Base-by-base conservation (phyloP, 345 rosid species). In the Salix arbutifolia region DNA sequence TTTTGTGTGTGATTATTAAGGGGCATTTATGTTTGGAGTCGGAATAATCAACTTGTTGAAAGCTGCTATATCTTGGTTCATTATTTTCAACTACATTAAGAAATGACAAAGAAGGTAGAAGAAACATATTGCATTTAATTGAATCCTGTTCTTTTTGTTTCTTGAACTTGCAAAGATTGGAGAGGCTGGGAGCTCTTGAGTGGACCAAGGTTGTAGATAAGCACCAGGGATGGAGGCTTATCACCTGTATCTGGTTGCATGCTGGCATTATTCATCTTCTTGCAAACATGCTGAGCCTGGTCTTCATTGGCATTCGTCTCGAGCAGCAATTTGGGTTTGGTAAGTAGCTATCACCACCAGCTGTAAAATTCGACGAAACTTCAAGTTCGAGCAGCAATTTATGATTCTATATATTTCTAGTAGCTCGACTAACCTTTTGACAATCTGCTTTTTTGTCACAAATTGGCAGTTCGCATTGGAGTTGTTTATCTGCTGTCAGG, bases 291-390 rank as follows among this genome's bases (percentile, higher is more conserved):
- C 71, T 81, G 68, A 77, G 72, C 68, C 69, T 81, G 74, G 68
- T 81, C 64, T 73, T 81, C 78, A 77, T 81, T 38, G 78, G 78
- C 4, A 70, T 77, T 69, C 78, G 84, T 19, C 77, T 77, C 6
- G 84, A 81, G 77, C 84, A 81, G 74, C 77, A 81, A 52, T 81
- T 81, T 35, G 80, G 84, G 16, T 81, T 81, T 12, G 76, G 84
- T 81, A 77, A 17, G 79, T 50, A 21, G 4, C 33, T 60, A 21
- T 69, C 52, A n/a, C n/a, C n/a, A n/a, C n/a, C n/a, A n/a, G n/a
- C n/a, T n/a, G n/a, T n/a, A n/a, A n/a, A n/a, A n/a, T n/a, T n/a
- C n/a, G n/a, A n/a, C n/a, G n/a, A n/a, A n/a, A n/a, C n/a, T n/a
- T n/a, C n/a, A n/a, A n/a, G n/a, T n/a, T n/a, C n/a, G n/a, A n/a